Conservation (phyloP, 805 yeast species). For the Ogataea sp. region DNA sequence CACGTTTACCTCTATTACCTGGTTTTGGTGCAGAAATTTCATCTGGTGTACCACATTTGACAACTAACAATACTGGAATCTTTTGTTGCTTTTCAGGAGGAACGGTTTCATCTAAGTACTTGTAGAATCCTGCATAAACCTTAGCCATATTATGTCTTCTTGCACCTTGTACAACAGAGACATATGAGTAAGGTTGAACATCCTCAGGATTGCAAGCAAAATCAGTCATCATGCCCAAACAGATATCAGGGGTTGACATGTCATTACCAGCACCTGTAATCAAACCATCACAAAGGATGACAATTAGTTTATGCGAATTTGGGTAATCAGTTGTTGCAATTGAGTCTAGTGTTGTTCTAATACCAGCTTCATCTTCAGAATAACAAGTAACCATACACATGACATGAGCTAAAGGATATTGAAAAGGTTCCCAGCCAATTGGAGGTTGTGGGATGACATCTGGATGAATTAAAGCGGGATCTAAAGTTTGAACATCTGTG, state of each 20-base stretch:
- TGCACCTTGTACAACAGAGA: conserved; percentile 89
- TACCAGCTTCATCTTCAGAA: conserved; percentile 83
- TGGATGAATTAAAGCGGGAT: conserved; percentile 56
- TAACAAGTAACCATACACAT: conserved; percentile 85
- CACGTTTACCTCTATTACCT: conserved; percentile 95
- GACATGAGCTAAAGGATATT: conserved; percentile 68
- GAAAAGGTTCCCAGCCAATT: conserved; percentile 77
- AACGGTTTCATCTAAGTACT: conserved; percentile 68
- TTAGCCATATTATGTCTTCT: conserved; percentile 98
- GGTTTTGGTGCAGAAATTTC: conserved; percentile 69
- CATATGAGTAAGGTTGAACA: conserved; percentile 78
- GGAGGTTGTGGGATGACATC: conserved; percentile 91
- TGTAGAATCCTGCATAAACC: conserved; percentile 90
- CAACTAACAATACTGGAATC: conserved; percentile 71
- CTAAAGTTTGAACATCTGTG: conserved; percentile 38
- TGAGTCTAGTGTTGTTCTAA: conserved; percentile 86
- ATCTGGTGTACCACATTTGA: conserved; percentile 82
- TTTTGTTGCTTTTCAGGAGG: conserved; percentile 78
- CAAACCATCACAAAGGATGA: conserved; percentile 88
- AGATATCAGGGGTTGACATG: conserved; percentile 82
- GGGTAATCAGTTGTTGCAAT: conserved; percentile 94
- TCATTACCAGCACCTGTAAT: conserved; percentile 94
- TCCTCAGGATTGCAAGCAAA: conserved; percentile 64
- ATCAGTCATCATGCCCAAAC: conserved; percentile 78
- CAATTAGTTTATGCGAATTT: conserved; percentile 81